Percentiles rank a stretch among this genome's conserved stretches.
Evolutionary conservation across 2,329 filamentous ascomycete species (phyloP).

Genomic region (Hortaea werneckii): DNA sequence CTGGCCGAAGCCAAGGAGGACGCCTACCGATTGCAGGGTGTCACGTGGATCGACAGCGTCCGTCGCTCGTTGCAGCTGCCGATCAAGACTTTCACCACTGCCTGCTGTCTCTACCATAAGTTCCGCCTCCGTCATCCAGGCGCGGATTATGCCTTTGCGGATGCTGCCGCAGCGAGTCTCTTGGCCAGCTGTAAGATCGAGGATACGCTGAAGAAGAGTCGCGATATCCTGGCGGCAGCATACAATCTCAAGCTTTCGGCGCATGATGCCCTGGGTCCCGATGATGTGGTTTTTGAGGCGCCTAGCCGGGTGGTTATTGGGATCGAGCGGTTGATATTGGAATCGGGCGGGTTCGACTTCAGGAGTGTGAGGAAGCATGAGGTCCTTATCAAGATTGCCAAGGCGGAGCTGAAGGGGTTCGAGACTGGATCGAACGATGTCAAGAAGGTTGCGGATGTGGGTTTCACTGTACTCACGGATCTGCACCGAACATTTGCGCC

Average conservation of each 20-base stretch:
- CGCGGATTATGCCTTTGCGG: constrained; percentile 68
- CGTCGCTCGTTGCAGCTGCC: constrained; percentile 74
- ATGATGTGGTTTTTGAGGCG: constrained; percentile 75
- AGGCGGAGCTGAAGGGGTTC: constrained; percentile 11
- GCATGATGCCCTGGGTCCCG: constrained; percentile 60
- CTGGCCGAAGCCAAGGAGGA: constrained; percentile 57
- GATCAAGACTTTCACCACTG: constrained; percentile 83
- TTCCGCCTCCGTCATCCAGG: constrained; percentile 82
- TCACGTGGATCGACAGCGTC: constrained; percentile 80
- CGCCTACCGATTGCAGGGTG: constrained; percentile 69
- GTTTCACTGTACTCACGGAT: constrained; percentile 77
- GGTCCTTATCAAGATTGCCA: constrained; percentile 62
- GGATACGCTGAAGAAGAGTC: constrained; percentile 93
- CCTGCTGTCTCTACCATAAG: constrained; percentile 85
- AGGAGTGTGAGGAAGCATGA: constrained; percentile 80
- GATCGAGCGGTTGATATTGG: constrained; percentile 83
- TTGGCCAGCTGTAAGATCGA: constrained; percentile 96
- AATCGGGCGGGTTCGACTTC: constrained; percentile 90
- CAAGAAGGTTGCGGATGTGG: constrained; percentile 38
- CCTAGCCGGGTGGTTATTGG: constrained; percentile 75
- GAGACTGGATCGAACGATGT: constrained; percentile 39
- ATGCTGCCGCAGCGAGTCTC: constrained; percentile 77
- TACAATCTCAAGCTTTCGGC: constrained; percentile 67
- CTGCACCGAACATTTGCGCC: constrained; percentile 89
- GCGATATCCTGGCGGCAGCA: constrained; percentile 80